These are phyloP conservation scores for Ogataea wickerhamii DNA, from an alignment of 805 yeast genomes.

Conservation along the genomic window DNA sequence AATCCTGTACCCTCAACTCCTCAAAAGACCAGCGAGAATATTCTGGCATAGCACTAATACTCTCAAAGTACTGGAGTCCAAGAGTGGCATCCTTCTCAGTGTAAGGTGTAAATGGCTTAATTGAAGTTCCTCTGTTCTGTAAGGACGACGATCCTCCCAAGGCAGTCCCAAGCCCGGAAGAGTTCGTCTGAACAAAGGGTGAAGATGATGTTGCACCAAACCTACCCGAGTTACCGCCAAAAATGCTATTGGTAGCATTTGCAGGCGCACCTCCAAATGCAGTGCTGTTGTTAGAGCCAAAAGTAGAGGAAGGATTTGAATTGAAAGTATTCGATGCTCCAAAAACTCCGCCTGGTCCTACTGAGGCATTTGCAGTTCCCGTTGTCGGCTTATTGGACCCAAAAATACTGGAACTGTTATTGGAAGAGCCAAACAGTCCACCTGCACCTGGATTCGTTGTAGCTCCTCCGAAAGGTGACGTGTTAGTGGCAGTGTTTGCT, in stretches of 20 bases:
- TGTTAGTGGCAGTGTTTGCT: constrained; percentile 22
- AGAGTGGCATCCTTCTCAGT: constrained; percentile 70
- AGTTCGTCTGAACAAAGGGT: constrained; percentile 39
- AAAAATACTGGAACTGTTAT: constrained; percentile 34
- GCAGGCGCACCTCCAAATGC: constrained; percentile 5
- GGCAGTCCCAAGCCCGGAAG: constrained; percentile 31
- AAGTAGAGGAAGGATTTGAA: constrained; percentile 34
- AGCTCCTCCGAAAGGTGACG: constrained; percentile 15
- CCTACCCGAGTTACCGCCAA: constrained; percentile 28
- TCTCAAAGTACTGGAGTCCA: constrained; percentile 59
- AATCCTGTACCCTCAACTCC: constrained; percentile 87
- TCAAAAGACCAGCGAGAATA: constrained; percentile 78
- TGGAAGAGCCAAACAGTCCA: constrained; percentile 28
- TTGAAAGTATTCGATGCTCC: constrained; percentile 1
- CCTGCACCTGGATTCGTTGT: constrained; percentile 22
- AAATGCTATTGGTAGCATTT: constrained; percentile 10
- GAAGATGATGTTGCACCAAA: constrained; percentile 31
- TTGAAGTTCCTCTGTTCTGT: constrained; percentile 62
- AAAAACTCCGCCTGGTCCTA: constrained; percentile 2
- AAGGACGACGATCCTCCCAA: constrained; percentile 28
- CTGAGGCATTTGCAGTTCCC: constrained; percentile 5
- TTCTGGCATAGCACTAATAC: constrained; percentile 86
- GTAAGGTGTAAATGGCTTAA: constrained; percentile 63
- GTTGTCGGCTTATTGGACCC: constrained; percentile 29
- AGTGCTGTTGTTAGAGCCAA: constrained; percentile 26